Conservation (phyloP, 108 stramenopile genomes). For the Skeletonema potamos region DNA sequence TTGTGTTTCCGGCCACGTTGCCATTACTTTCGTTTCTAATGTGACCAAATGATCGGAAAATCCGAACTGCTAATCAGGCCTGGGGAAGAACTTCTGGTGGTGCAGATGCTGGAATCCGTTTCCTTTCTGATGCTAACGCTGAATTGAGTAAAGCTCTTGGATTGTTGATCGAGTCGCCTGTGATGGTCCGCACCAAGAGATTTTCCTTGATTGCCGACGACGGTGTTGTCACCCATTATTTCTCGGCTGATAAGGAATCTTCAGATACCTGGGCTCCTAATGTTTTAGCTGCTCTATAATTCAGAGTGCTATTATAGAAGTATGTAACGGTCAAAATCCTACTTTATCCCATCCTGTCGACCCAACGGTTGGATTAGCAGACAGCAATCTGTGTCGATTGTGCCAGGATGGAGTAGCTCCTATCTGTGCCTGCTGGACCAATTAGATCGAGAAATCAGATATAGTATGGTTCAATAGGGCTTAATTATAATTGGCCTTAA, state of each 20-base stretch:
- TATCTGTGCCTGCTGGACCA: neutral
- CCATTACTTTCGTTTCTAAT: constrained; percentile 1
- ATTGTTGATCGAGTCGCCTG: constrained; percentile 64
- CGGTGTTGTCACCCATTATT: constrained; percentile 81
- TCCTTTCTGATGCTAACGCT: constrained; percentile 66
- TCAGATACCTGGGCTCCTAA: constrained; percentile 85
- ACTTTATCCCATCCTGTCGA: neutral
- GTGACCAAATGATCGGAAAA: constrained; percentile 5
- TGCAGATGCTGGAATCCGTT: constrained; percentile 70
- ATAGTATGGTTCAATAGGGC: neutral
- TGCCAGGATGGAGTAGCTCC: neutral
- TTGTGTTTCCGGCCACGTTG: too few species aligned
- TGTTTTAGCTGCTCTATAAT: constrained; percentile 61
- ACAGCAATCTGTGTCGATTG: neutral
- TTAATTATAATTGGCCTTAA: neutral
- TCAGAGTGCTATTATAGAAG: neutral
- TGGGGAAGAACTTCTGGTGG: constrained; percentile 84
- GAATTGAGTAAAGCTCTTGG: constrained; percentile 75
- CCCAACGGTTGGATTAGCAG: neutral
- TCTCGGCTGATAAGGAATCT: constrained; percentile 58
- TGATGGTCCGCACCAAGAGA: constrained; percentile 69
- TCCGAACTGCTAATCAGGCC: constrained; percentile 37
- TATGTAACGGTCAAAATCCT: neutral
- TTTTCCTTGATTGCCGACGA: constrained; percentile 84
- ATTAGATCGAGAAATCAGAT: neutral